Percentiles rank a stretch among this genome's conserved stretches.
Conservation (phyloP, 345 rosid genomes). For the Rhodamnia argentea region DNA sequence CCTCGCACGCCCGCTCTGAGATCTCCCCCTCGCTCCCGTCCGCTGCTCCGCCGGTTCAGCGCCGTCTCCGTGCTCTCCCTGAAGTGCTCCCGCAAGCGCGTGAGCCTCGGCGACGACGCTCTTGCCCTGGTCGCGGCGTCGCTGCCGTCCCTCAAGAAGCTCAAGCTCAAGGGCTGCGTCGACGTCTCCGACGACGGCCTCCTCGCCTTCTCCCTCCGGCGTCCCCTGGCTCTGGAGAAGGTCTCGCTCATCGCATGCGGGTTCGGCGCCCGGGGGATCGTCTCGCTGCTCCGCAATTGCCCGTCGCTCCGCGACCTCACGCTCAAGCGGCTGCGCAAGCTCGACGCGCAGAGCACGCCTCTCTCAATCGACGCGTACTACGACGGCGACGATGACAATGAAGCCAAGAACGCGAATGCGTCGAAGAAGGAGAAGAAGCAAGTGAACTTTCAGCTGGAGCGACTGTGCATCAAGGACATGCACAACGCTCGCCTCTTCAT, state of each 20-base stretch:
- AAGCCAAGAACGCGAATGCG: background rate
- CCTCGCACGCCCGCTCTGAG: conserved; percentile 13
- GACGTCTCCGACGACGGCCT: conserved; percentile 25
- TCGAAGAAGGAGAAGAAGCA: background rate
- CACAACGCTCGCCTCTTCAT: conserved; percentile 29
- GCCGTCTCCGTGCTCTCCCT: conserved; percentile 29
- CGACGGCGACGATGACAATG: background rate
- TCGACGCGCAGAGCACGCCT: conserved; percentile 23
- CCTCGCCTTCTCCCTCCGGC: conserved; percentile 13
- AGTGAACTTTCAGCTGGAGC: conserved; percentile 5
- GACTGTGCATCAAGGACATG: conserved; percentile 30
- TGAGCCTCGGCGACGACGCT: conserved; percentile 17
- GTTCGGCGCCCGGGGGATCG: conserved; percentile 19
- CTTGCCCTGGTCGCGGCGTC: conserved; percentile 10
- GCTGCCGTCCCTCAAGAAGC: conserved; percentile 20
- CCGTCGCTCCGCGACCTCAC: conserved; percentile 29
- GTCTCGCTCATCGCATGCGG: conserved; percentile 27
- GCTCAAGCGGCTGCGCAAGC: conserved; percentile 31
- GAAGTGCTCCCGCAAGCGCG: conserved; percentile 33
- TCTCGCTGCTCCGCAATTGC: conserved; percentile 22
- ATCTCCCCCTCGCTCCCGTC: conserved; percentile 13
- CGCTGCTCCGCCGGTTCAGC: conserved; percentile 24
- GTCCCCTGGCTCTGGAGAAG: conserved; percentile 12
- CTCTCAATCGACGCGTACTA: conserved; percentile 3
- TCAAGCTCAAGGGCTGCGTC: conserved; percentile 32